These are phyloP conservation scores for Verticillium nonalfalfae DNA, from an alignment of 2,329 filamentous ascomycete genomes.

Conservation along the genomic window DNA sequence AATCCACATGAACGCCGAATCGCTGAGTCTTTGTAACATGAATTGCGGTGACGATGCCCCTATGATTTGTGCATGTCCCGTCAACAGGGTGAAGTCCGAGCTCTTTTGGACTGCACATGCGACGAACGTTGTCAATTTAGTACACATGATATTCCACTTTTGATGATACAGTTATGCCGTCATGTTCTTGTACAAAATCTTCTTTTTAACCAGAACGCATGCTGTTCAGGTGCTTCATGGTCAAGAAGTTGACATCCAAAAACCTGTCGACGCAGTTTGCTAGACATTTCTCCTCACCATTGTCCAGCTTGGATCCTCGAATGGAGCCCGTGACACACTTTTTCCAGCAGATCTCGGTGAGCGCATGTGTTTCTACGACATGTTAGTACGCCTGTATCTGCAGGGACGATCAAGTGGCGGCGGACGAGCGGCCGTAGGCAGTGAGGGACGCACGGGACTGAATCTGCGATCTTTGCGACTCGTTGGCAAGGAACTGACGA, in stretches of 20 bases:
- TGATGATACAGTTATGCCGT: not conserved
- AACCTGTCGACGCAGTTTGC: conserved; percentile 92
- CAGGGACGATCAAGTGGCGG: no score
- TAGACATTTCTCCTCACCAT: conserved; percentile 74
- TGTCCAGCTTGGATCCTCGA: conserved; percentile 65
- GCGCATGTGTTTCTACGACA: conserved; percentile 41
- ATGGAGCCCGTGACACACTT: conserved; percentile 81
- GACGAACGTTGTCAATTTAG: no score
- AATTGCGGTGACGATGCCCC: not conserved
- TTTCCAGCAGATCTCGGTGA: conserved; percentile 80
- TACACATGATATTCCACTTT: not conserved
- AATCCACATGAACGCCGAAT: conserved; percentile 1
- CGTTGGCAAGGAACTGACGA: conserved; percentile 76
- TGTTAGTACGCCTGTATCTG: conserved; percentile 1
- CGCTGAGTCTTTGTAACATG: not conserved
- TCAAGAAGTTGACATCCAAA: conserved; percentile 78
- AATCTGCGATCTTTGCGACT: conserved; percentile 74
- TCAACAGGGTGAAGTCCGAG: no score
- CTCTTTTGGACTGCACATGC: no score
- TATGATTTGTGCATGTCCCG: not conserved
- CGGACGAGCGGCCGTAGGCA: no score
- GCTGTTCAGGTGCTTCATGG: conserved; percentile 77
- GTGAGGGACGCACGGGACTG: conserved; percentile 41
- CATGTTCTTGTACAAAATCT: not conserved
- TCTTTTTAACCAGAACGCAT: conserved; percentile 27